Evolutionary conservation across 257 asterid species (phyloP).

Genomic region (Buddleja alternifolia): DNA sequence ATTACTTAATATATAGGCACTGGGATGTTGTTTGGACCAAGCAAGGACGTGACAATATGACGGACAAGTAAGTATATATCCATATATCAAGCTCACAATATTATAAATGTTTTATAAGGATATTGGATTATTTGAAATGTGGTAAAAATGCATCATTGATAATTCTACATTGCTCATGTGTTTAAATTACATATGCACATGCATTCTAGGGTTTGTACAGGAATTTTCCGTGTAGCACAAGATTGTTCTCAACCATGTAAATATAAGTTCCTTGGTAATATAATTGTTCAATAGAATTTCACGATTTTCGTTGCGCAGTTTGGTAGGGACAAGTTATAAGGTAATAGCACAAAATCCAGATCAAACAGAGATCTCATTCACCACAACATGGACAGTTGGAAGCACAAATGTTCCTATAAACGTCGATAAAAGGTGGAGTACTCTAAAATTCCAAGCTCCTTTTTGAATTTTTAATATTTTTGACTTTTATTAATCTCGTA

Average conservation of each 20-base stretch:
- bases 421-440: conserved; percentile 53
- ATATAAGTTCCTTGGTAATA: too few species aligned
- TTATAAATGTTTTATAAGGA: too few species aligned
- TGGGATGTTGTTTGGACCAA: conserved; percentile 55
- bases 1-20: conserved; percentile 37
- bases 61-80: conserved; percentile 36
- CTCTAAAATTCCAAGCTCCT: not conserved
- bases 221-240: too few species aligned
- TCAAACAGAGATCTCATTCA: conserved; percentile 63
- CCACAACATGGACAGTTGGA: conserved; percentile 39
- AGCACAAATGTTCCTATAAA: conserved; percentile 45
- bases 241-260: too few species aligned
- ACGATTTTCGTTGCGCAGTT: conserved; percentile 34
- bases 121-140: too few species aligned
- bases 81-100: too few species aligned
- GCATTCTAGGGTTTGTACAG: too few species aligned
- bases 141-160: too few species aligned
- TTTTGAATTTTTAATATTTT: not conserved
- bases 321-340: conserved; percentile 45
- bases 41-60: not conserved
- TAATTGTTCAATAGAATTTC: not conserved
- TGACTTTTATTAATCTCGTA: not conserved
- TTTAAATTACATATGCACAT: too few species aligned
- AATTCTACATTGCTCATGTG: too few species aligned
- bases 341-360: conserved; percentile 38